Evolutionary conservation across 805 yeast species (phyloP).

Genomic region (Saturnispora saitoi): DNA sequence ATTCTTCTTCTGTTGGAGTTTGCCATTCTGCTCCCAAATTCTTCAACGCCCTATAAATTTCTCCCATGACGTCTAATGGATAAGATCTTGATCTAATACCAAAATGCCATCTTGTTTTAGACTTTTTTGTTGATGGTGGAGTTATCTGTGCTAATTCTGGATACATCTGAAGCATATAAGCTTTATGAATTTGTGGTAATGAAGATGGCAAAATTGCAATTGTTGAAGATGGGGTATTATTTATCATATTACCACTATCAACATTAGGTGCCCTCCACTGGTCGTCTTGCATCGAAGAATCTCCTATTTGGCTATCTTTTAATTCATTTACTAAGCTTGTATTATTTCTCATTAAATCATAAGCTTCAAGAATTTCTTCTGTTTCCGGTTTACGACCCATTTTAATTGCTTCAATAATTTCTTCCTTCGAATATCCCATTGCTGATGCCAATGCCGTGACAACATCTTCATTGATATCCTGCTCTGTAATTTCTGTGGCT

Average conservation of each 20-base stretch:
- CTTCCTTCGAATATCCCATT: constrained; percentile 85
- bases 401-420: constrained; percentile 59
- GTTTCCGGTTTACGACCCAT: constrained; percentile 36
- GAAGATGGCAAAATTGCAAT: constrained; percentile 92
- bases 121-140: constrained; percentile 60
- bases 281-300: constrained; percentile 8
- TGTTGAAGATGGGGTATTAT: constrained; percentile 58
- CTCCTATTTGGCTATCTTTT: constrained; percentile 29
- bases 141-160: constrained; percentile 30
- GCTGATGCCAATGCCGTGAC: constrained; percentile 67
- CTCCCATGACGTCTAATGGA: constrained; percentile 98
- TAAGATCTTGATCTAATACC: constrained; percentile 94
- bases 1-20: constrained; percentile 85
- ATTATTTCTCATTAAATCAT: constrained; percentile 74
- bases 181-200: constrained; percentile 88
- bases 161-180: constrained; percentile 58
- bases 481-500: constrained; percentile 23
- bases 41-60: constrained; percentile 87
- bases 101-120: constrained; percentile 96
- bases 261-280: constrained; percentile 28
- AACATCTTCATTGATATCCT: constrained; percentile 63
- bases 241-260: constrained; percentile 22
- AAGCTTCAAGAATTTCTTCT: constrained; percentile 81
- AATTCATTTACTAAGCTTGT: constrained; percentile 59
- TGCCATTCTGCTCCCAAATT: constrained; percentile 97